Base-by-base conservation (phyloP, 116 monocot species). In the Thalassia testudinum region DNA sequence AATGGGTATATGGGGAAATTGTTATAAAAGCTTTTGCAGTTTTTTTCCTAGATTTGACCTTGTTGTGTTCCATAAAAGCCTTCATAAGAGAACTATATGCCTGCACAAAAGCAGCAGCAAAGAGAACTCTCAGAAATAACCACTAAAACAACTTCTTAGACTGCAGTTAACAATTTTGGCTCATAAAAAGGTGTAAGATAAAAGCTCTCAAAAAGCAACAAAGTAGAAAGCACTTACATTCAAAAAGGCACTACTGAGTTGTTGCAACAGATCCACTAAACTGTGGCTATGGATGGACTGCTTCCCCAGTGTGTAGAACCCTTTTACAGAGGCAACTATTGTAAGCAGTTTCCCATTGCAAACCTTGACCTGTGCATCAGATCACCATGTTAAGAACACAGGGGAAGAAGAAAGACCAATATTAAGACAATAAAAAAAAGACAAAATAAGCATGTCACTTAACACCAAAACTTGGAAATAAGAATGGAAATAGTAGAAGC, bases 1-100 rank as follows among this genome's bases (percentile, higher is more conserved):
- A 45, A 66, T 27, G 65, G 38, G 47, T 29, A 34, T 34, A 34
- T 5, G 3, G 10, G 10, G 10, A 34, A 17, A 2, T 49, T 47
- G 24, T 58, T 26, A 37, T 19, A 27, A 56, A 1, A 16, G 10
- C 1, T 10, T 34, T 34, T 34, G 30, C 30, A 34, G 30, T 34
- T 34, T 37, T n/a, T 30, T 62, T 21, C 21, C 16, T 25, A 1
- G 21, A 43, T 16, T 29, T 11, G 28, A 95, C 93, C 93, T 87
- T 95, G 67, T 95, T 95, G 66, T 84, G 93, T 7, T 95, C 93
- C 8, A 78, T 37, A 79, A 95, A 95, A 69, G 88, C 87, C 54
- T 87, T 87, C 87, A 95, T 87, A 24, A 95, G 69, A 5, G 73
- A 57, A 5, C 80, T 78, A 72, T 95, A 95, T 15, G 87, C 93